A percentile compares a stretch with the other conserved stretches of the same genome.
Conservation (phyloP, 2,329 filamentous ascomycete genomes). For the Clonostachys rosea region DNA sequence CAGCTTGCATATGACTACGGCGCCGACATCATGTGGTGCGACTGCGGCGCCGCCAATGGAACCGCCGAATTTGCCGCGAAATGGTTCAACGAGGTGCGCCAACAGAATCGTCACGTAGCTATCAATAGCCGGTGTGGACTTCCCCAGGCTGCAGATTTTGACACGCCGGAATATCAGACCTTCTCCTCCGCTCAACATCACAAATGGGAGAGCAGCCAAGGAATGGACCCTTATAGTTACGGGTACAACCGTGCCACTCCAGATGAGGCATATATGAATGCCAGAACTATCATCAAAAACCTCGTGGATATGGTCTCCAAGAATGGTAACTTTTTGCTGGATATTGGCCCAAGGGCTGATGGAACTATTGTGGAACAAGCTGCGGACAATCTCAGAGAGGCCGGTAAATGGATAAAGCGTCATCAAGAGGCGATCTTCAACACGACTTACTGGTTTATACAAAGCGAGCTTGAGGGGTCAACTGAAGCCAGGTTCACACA, state of each 20-base stretch:
- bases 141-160: slow-evolving; percentile 45
- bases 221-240: slow-evolving; percentile 57
- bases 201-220: slow-evolving; percentile 56
- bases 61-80: slow-evolving; percentile 30
- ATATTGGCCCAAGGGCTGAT: slow-evolving; percentile 51
- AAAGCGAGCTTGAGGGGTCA: slow-evolving; percentile 34
- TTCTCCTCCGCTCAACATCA: slow-evolving; percentile 32
- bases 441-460: slow-evolving; percentile 49
- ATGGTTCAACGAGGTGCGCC: slow-evolving; percentile 33
- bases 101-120: slow-evolving; percentile 38
- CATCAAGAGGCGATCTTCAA: slow-evolving; percentile 53
- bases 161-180: slow-evolving; percentile 50
- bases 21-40: slow-evolving; percentile 46
- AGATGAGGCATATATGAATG: slow-evolving; percentile 43
- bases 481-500: slow-evolving; percentile 37
- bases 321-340: slow-evolving; percentile 51
- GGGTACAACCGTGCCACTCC: slow-evolving; percentile 54
- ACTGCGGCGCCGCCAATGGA: slow-evolving; percentile 34
- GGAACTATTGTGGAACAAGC: slow-evolving; percentile 47
- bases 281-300: slow-evolving; percentile 35
- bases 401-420: slow-evolving; percentile 46
- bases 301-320: slow-evolving; percentile 49
- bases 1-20: slow-evolving; percentile 33
- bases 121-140: slow-evolving; percentile 55
- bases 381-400: slow-evolving; percentile 38